Percentiles rank a stretch among this genome's conserved stretches.
These are phyloP conservation scores for Liriodendron chinense DNA, from an alignment of 164 flowering plant genomes.

Conservation along the genomic window DNA sequence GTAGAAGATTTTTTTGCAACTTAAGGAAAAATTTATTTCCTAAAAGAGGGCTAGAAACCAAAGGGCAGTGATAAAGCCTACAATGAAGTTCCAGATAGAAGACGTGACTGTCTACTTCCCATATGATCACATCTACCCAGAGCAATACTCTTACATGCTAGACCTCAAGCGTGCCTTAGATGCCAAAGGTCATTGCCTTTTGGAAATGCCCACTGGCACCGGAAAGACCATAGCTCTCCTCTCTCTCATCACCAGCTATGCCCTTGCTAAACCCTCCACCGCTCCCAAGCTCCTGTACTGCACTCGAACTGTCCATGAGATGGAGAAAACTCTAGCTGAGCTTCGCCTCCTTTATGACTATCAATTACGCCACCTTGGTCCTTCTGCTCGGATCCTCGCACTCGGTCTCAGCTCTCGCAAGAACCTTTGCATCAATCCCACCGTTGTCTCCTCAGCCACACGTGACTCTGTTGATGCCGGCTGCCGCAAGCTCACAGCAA, in stretches of 20 bases:
- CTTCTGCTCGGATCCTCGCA: constrained; percentile 63
- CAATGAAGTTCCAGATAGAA: constrained; percentile 86
- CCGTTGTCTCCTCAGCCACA: constrained; percentile 60
- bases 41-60: not conserved
- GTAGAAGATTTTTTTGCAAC: no score
- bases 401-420: constrained; percentile 88
- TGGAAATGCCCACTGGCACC: constrained; percentile 99
- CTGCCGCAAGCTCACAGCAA: constrained; percentile 83
- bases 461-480: constrained; percentile 94
- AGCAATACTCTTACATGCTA: constrained; percentile 87
- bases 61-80: not conserved
- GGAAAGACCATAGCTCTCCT: constrained; percentile 96
- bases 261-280: constrained; percentile 58
- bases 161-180: constrained; percentile 92
- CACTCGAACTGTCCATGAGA: constrained; percentile 99
- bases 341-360: constrained; percentile 63
- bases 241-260: constrained; percentile 80
- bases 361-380: constrained; percentile 54
- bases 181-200: constrained; percentile 91
- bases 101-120: constrained; percentile 96
- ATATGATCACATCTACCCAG: constrained; percentile 92
- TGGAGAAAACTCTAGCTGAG: constrained; percentile 98
- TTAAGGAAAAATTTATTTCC: no score
- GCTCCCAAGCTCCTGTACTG: constrained; percentile 88
- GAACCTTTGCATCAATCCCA: constrained; percentile 81